Evolutionary conservation across 805 yeast species (phyloP), one percentile per base, ranked within the genome.

Genomic region (Candida maltosa): DNA sequence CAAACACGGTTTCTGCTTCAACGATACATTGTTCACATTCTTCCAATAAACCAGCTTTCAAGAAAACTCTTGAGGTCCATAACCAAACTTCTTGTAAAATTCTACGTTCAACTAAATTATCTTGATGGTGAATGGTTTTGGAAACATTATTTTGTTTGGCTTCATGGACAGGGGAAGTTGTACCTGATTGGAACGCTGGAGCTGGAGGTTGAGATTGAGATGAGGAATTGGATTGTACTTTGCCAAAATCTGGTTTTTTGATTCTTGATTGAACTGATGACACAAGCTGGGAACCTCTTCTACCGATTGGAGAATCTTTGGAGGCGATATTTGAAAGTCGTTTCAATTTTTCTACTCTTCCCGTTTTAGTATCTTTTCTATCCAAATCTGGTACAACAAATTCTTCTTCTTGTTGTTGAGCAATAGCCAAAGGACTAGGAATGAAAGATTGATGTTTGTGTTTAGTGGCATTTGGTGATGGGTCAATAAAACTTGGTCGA

Each of bases 1-100:
- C 62, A 34, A 49, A 60, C 3, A 70, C 65, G 2, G 66, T 56
- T 38, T 75, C 81, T 1, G 94, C 87, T 55, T 87, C 96, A 6
- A 72, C 69, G 4, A 87, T 70, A 31, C 95, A 82, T 39, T 74
- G 78, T 47, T 78, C 79, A 1, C 89, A 78, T 35, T 87, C 94
- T 2, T 63, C 69, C 1, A 61, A 43, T 26, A 75, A 55, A 1
- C 75, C 79, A 5, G 74, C 69, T 39, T 75, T 73, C 47, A 74
- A 61, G 51, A 86, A 87, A 18, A 87, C 60, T 24, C 72, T 70
- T 1, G 87, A 71, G 0, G 86, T 70, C 75, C 87, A 76, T 32
- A 88, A 54, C 96, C 96, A 88, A 16, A 86, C 50, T 22, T 69
- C 67, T 47, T 80, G 87, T 30, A 80, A 51, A 7, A 77, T 48